Base-by-base conservation (phyloP, 1,139 yeast species). In the Candida gigantensis region DNA sequence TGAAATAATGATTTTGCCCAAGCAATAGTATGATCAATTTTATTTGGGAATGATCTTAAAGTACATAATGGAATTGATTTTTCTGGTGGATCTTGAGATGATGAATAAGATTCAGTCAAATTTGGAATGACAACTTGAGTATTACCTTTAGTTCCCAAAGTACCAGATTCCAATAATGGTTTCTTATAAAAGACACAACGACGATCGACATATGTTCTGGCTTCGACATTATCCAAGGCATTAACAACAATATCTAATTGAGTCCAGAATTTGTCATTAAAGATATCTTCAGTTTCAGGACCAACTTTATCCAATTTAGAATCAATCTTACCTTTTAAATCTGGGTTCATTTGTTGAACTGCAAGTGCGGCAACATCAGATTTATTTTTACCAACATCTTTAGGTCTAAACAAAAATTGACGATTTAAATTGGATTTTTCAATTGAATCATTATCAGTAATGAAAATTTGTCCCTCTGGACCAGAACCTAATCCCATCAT, bases 1-100 rank as follows among this genome's bases (percentile, higher is more conserved):
- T 86, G 95, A 74, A 92, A 92, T 54, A 89, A 73, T 15, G 90
- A 82, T 68, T 94, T 92, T 16, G 97, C 96, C 99, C 99, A 92
- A 10, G 98, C 97, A 66, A 92, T 92, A 1, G 99, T 94, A 58
- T 92, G 99, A 58, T 92, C 99, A 53, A 92, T 92, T 65, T 90
- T 92, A 63, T 89, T 88, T 40, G 99, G 99, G 81, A 92, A 92
- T 6, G 96, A 86, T 65, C 97, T 81, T 57, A 92, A 74, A 6
- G 99, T 92, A 75, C 99, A 92, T 56, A 92, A 75, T 24, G 99
- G 99, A 55, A 92, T 90, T 4, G 96, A 81, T 65, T 89, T 89
- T 68, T 92, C 99, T 32, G 99, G 98, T 28, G 99, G 98, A 65
- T 92, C 99, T 61, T 89, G 95, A 15, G 96, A 86, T 3, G 97